Evolutionary conservation across 2,329 filamentous ascomycete genomes (phyloP).

Genomic region (Aspergillus sp.): DNA sequence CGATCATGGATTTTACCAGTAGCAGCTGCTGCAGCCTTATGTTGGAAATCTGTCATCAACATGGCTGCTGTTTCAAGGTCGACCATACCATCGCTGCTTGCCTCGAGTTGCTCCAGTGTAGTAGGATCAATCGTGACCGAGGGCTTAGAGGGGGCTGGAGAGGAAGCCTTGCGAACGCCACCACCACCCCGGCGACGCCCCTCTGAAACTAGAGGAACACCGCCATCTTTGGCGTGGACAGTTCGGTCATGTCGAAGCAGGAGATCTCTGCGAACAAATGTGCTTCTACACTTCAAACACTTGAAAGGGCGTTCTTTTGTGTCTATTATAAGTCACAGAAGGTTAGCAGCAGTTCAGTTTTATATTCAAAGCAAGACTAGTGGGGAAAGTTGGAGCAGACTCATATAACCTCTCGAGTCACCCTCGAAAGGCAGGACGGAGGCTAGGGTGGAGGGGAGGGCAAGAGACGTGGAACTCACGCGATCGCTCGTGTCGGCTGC

Average conservation of each 20-base stretch:
- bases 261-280: conserved; percentile 95
- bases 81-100: conserved; percentile 84
- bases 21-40: conserved; percentile 78
- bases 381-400: neutral
- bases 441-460: neutral
- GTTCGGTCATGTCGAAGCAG: conserved; percentile 96
- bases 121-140: conserved; percentile 79
- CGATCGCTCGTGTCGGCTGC: conserved; percentile 93
- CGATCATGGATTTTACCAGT: conserved; percentile 51
- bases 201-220: conserved; percentile 89
- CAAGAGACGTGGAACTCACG: conserved; percentile 67
- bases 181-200: conserved; percentile 67
- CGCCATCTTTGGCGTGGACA: conserved; percentile 97
- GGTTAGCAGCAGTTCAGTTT: neutral
- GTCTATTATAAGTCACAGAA: conserved; percentile 62
- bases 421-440: neutral
- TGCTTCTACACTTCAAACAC: conserved; percentile 96
- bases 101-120: conserved; percentile 88
- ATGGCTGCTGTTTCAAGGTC: conserved; percentile 97
- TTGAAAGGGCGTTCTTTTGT: conserved; percentile 99
- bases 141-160: conserved; percentile 65
- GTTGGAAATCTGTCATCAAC: conserved; percentile 97
- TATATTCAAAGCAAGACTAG: neutral
- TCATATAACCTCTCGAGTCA: neutral
- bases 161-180: conserved; percentile 39